Percentiles rank a stretch among this genome's conserved stretches.
These are phyloP conservation scores for Naganishia kalamii DNA, from an alignment of 768 basidiomycete genomes.

Conservation along the genomic window DNA sequence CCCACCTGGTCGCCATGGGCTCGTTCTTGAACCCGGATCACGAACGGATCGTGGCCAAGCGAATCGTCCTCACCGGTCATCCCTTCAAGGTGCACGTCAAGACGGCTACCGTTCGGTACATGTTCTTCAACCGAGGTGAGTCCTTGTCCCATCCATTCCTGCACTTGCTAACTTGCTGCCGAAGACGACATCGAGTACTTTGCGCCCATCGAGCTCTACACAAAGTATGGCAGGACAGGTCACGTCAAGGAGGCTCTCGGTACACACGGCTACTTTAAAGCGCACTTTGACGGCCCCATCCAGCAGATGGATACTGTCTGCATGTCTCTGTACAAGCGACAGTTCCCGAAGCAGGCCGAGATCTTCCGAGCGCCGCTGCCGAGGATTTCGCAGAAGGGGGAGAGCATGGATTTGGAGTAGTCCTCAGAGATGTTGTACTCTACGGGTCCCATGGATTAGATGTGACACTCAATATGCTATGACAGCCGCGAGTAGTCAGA, in stretches of 20 bases:
- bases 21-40: slow-evolving; percentile 82
- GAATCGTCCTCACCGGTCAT: slow-evolving; percentile 90
- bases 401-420: slow-evolving; percentile 36
- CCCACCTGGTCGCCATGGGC: slow-evolving; percentile 77
- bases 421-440: background rate
- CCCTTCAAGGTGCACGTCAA: slow-evolving; percentile 96
- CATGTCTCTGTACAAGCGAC: slow-evolving; percentile 89
- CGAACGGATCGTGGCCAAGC: slow-evolving; percentile 82
- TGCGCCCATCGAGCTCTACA: slow-evolving; percentile 85
- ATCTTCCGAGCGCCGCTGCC: slow-evolving; percentile 35
- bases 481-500: too few species aligned
- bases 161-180: slow-evolving; percentile 16
- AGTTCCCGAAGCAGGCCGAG: slow-evolving; percentile 79
- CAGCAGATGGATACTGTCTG: slow-evolving; percentile 96
- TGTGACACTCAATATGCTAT: background rate
- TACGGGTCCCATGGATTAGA: background rate
- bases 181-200: slow-evolving; percentile 83
- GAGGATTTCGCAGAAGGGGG: slow-evolving; percentile 23
- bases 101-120: slow-evolving; percentile 92
- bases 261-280: slow-evolving; percentile 97
- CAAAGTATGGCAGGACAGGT: slow-evolving; percentile 80
- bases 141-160: background rate
- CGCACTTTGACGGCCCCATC: slow-evolving; percentile 84
- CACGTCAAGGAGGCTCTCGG: slow-evolving; percentile 82
- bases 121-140: slow-evolving; percentile 89